Evolutionary conservation across 495 filamentous ascomycete species (phyloP), one percentile per base, ranked within the genome.

Genomic region (Pseudoneurospora amorphoporcata): DNA sequence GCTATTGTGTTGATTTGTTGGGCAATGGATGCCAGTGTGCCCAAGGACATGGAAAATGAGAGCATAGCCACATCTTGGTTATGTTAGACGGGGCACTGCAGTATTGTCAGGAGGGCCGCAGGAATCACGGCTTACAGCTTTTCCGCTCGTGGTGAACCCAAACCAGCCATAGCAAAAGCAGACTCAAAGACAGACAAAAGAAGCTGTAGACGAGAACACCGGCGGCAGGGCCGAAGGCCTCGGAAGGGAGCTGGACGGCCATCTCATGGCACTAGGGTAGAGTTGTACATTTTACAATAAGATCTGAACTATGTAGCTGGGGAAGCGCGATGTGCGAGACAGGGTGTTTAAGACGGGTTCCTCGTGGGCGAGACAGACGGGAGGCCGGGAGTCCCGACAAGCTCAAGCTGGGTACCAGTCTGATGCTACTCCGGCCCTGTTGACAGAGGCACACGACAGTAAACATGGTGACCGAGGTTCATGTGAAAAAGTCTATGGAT

Each of bases 1-100:
- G 75, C 65, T 3, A 84, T 78, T 17, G 84, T 85, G 68, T 87
- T 79, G 14, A 84, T 76, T 70, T 86, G 85, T 73, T 87, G 83
- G 32, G 78, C 75, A 39, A 86, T 81, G 9, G 84, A 86, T 35
- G 79, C 80, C 5, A 82, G 29, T 0, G 81, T 82, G 58, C 81
- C 81, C 8, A 86, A 47, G 9, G 79, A 73, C 43, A 80, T 81
- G 68, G 81, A 79, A 39, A 74, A 79, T 4, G 79, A 83, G 65
- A 86, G 77, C 68, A 86, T 71, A 19, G 82, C 79, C 16, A 87
- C 80, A 76, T 85, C 84, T 86, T 69, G 4, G 58, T 8, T 16
- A 19, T 29, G 45, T 73, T 41, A 78, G 73, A 32, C 1, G 23
- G 53, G 32, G 6, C 32, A 39, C 8, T n/a, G 17, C 32, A 19